These are phyloP conservation scores for Colletotrichum sp. DNA, from an alignment of 2,329 filamentous ascomycete species.

Conservation along the genomic window DNA sequence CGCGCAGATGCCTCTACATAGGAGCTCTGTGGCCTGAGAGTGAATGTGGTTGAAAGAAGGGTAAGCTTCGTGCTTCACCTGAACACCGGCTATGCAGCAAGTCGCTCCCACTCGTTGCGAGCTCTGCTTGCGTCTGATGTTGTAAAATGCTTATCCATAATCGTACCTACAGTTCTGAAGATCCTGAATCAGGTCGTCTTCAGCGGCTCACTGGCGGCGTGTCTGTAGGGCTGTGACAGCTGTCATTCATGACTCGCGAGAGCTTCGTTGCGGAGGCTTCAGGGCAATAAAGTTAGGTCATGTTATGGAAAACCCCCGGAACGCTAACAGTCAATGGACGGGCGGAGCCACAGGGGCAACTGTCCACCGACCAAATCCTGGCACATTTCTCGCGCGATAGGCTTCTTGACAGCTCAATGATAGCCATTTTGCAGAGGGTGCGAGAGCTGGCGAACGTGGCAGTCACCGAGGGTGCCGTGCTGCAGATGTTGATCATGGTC, in stretches of 20 bases:
- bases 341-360: background rate
- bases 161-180: background rate
- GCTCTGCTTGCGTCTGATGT: background rate
- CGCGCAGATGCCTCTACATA: background rate
- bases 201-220: background rate
- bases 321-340: background rate
- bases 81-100: background rate
- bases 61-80: background rate
- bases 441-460: background rate
- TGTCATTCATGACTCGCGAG: conserved; percentile 1
- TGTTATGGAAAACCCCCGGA: background rate
- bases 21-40: background rate
- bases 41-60: background rate
- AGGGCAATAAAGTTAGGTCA: background rate
- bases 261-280: background rate
- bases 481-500: background rate
- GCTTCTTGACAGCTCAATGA: background rate
- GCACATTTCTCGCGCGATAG: background rate
- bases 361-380: background rate
- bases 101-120: background rate
- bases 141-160: background rate
- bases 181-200: background rate
- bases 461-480: background rate
- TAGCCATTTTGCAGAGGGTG: background rate
- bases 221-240: conserved; percentile 2